Evolutionary conservation across 257 asterid species (phyloP), one percentile per base, ranked within the genome.

Genomic region (Solanum bulbocastanum): DNA sequence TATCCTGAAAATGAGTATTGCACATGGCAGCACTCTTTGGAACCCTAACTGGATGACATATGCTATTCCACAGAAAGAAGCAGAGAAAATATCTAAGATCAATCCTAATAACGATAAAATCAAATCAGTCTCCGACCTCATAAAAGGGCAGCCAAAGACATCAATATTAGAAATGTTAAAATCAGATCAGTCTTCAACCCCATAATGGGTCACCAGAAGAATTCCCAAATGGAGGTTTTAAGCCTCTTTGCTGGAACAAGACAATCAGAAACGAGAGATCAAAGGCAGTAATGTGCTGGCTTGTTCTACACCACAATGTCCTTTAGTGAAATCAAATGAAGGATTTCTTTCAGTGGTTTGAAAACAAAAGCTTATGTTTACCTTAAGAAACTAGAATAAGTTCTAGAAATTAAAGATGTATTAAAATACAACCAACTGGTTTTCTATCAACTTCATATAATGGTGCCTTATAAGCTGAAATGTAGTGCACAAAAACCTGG

Each of bases 401-500:
- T 40, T 30, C 22, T 87, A 37, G 83, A 87, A 65, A 81, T 65
- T n/a, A 20, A 37, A 65, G 10, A 9, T 27, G 11, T 18, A 10
- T 8, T 18, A 15, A 10, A 60, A 58, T 33, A 81, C 71, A 85
- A 49, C 35, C 73, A 76, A 66, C 12, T 13, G 11, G 33, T 35
- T 52, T 35, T 23, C 84, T 25, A 42, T 42, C 69, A 46, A 81
- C 42, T 81, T 81, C 22, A n/a, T 79, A 79, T 30, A 8, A 27
- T 68, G 33, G 60, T 83, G 86, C 49, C 73, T 74, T 30, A 87
- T 72, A 82, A 88, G 88, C 32, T 32, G 69, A 83, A 86, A 73
- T 88, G 73, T 74, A 25, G 65, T 22, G 78, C 62, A 68, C 65
- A 30, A 46, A 87, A 78, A 96, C 99, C 96, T 97, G 98, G 89